Evolutionary conservation across 2,329 filamentous ascomycete genomes (phyloP).

Genomic region (Penicillium sp.): DNA sequence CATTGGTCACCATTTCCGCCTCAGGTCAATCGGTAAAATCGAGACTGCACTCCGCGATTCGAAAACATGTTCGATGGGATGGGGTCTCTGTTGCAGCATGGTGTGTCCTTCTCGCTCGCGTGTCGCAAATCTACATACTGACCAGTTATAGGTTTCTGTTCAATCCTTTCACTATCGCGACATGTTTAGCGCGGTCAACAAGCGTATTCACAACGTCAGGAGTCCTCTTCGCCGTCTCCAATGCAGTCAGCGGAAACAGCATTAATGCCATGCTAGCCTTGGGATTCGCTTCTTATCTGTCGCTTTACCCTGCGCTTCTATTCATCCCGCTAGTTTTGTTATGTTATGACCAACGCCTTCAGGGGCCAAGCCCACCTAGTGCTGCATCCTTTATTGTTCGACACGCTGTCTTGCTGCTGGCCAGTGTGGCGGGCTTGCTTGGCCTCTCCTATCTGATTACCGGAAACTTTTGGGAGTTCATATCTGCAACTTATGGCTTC

Average conservation of each 20-base stretch:
- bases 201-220: constrained; percentile 85
- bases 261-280: constrained; percentile 79
- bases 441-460: constrained; percentile 71
- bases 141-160: constrained; percentile 71
- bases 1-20: constrained; percentile 74
- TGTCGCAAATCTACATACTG: constrained; percentile 1
- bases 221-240: constrained; percentile 78
- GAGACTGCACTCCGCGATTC: constrained; percentile 72
- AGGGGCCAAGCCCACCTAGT: constrained; percentile 34
- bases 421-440: constrained; percentile 62
- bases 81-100: constrained; percentile 74
- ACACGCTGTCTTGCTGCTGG: constrained; percentile 55
- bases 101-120: constrained; percentile 49
- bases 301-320: constrained; percentile 85
- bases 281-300: constrained; percentile 84
- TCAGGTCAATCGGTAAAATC: constrained; percentile 76
- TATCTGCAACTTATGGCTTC: constrained; percentile 86
- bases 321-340: constrained; percentile 79
- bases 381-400: constrained; percentile 53
- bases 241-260: constrained; percentile 71
- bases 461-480: constrained; percentile 79
- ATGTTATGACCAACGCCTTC: constrained; percentile 66
- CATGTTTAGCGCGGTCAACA: constrained; percentile 86
- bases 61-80: constrained; percentile 72
- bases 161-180: constrained; percentile 89